These are phyloP conservation scores for Telfairia occidentalis DNA, from an alignment of 331 rosid species.

Conservation along the genomic window DNA sequence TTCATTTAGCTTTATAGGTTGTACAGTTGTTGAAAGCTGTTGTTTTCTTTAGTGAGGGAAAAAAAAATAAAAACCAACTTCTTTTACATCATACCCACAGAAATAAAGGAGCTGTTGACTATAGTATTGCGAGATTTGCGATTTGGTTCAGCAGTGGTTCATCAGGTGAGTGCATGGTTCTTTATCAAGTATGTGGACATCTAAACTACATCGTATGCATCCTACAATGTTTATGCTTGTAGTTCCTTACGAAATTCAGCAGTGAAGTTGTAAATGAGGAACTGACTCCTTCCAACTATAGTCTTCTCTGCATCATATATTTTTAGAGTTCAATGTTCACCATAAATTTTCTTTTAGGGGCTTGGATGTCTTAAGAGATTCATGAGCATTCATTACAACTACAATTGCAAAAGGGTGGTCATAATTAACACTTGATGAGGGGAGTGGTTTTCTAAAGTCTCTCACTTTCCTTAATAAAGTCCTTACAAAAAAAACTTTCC, in stretches of 20 bases:
- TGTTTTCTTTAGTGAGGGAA: neutral
- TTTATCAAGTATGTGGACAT: neutral
- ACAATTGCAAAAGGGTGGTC: neutral
- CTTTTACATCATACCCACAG: constrained; percentile 34
- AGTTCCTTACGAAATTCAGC: neutral
- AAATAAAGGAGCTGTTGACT: constrained; percentile 71
- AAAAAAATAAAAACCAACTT: neutral
- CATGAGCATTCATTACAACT: neutral
- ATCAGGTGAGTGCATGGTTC: constrained; percentile 48
- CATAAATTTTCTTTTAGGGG: neutral
- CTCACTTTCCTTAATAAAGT: neutral
- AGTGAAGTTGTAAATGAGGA: neutral
- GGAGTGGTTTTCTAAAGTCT: neutral
- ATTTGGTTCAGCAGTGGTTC: constrained; percentile 89
- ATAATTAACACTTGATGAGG: neutral
- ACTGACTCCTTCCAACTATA: neutral
- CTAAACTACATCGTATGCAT: neutral
- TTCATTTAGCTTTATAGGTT: neutral
- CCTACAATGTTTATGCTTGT: neutral
- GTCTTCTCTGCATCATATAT: neutral
- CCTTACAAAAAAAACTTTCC: too few species aligned
- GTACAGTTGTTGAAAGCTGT: neutral
- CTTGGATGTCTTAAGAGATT: neutral
- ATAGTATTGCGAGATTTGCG: constrained; percentile 58
- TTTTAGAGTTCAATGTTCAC: neutral